Percentiles rank a stretch among this genome's conserved stretches.
Conservation (phyloP, 1,139 yeast genomes). For the Magnusiomyces paraingens region DNA sequence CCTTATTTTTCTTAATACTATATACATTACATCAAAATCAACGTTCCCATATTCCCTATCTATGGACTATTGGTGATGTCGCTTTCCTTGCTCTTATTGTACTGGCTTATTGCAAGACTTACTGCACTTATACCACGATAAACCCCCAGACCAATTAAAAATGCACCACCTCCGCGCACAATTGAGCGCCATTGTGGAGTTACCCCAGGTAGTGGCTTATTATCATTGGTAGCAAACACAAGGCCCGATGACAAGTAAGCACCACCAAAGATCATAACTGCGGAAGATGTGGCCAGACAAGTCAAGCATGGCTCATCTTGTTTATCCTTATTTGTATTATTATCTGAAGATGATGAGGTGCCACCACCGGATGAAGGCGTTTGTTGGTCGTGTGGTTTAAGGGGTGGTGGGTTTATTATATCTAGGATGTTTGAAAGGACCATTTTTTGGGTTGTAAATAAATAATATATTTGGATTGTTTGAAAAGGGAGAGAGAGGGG, state of each 20-base stretch:
- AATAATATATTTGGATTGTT: not conserved
- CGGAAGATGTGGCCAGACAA: constrained; percentile 58
- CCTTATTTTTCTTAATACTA: too few species aligned
- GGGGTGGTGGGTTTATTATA: constrained; percentile 52
- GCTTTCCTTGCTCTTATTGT: too few species aligned
- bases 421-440: constrained; percentile 48
- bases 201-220: constrained; percentile 28
- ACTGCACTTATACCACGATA: constrained; percentile 52
- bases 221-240: constrained; percentile 40
- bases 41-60: too few species aligned
- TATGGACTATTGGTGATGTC: too few species aligned
- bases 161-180: constrained; percentile 46
- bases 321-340: constrained; percentile 23
- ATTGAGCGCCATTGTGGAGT: constrained; percentile 57
- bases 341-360: constrained; percentile 32
- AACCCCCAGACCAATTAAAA: constrained; percentile 48
- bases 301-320: constrained; percentile 43
- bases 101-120: constrained; percentile 15
- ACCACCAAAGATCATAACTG: constrained; percentile 53
- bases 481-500: too few species aligned
- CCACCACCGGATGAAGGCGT: constrained; percentile 21
- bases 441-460: not conserved
- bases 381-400: constrained; percentile 16
- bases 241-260: constrained; percentile 48
- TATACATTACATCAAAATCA: too few species aligned